Conservation (phyloP, 1,284 basidiomycete species). For the Apiotrichum porosum region DNA sequence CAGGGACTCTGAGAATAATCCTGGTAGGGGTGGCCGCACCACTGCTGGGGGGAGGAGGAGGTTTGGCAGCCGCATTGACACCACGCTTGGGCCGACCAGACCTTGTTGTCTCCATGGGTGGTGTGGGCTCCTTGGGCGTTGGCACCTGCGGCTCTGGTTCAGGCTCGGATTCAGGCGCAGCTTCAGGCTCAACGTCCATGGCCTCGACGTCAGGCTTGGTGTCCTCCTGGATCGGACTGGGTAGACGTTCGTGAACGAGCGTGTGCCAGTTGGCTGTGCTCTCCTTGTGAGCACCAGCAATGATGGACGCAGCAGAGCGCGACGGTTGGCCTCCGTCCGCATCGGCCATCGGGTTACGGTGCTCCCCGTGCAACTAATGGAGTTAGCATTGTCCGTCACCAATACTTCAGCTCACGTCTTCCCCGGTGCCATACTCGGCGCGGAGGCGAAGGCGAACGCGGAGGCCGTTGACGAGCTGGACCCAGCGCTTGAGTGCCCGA, state of each 20-base stretch:
- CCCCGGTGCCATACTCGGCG: constrained; percentile 64
- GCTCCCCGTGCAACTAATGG: constrained; percentile 27
- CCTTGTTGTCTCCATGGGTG: too few relatives aligned
- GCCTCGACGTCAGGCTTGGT: neutral
- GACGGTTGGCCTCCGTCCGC: neutral
- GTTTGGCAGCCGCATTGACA: neutral
- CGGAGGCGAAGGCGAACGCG: constrained; percentile 76
- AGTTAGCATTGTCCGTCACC: constrained; percentile 5
- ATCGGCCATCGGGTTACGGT: constrained; percentile 34
- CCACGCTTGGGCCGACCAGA: constrained; percentile 3
- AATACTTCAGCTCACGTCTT: constrained; percentile 25
- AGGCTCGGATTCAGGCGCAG: neutral
- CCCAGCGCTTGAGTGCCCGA: constrained; percentile 82
- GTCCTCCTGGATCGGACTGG: neutral
- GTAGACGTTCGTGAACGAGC: constrained; percentile 4
- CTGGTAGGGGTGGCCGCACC: too few relatives aligned
- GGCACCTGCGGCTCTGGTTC: neutral
- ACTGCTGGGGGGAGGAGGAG: too few relatives aligned
- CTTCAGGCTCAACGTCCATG: neutral
- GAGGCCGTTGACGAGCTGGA: constrained; percentile 77
- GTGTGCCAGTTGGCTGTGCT: constrained; percentile 16
- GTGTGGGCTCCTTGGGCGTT: too few relatives aligned
- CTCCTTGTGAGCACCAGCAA: constrained; percentile 26
- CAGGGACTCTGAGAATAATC: neutral
- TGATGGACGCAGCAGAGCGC: constrained; percentile 24